These are phyloP conservation scores for Leccinum imitatum DNA, from an alignment of 768 basidiomycete genomes.

Conservation along the genomic window DNA sequence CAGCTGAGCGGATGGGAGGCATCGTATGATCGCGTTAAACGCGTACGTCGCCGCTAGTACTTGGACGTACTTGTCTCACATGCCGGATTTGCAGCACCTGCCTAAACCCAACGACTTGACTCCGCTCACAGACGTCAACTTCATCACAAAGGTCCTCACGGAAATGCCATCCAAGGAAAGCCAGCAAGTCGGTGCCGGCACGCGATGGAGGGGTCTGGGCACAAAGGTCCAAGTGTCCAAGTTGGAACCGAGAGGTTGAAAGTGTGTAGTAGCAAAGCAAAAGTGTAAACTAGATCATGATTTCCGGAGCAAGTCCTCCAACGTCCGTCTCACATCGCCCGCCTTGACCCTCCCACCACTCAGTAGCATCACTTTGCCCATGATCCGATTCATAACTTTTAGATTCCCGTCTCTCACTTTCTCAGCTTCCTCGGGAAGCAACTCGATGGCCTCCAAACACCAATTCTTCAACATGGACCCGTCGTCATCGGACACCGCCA, in stretches of 20 bases:
- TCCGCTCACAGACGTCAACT: conserved; percentile 83
- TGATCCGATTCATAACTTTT: conserved; percentile 62
- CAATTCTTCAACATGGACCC: conserved; percentile 47
- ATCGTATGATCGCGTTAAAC: conserved; percentile 76
- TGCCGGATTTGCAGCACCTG: conserved; percentile 46
- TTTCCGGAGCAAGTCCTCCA: conserved; percentile 46
- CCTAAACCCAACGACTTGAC: conserved; percentile 79
- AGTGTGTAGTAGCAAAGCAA: background rate
- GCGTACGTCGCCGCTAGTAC: conserved; percentile 43
- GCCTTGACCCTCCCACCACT: conserved; percentile 82
- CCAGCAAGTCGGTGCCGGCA: conserved; percentile 64
- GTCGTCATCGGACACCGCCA: conserved; percentile 37
- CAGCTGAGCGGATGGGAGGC: conserved; percentile 92
- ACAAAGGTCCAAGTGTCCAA: conserved; percentile 55
- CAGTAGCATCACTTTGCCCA: conserved; percentile 68
- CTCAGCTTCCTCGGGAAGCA: conserved; percentile 64
- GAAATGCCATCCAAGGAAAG: conserved; percentile 58
- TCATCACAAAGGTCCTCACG: conserved; percentile 70
- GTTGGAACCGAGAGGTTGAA: conserved; percentile 12
- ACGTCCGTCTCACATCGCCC: conserved; percentile 45
- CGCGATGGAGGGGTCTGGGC: conserved; percentile 84
- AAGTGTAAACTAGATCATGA: conserved; percentile 6
- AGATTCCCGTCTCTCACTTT: conserved; percentile 66
- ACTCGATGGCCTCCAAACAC: conserved; percentile 63
- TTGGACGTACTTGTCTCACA: background rate